Percentiles rank a stretch among this genome's conserved stretches.
phyloP scores from a whole-genome alignment of 2,329 filamentous ascomycete species.

The Pseudocercospora fijiensis region DNA sequence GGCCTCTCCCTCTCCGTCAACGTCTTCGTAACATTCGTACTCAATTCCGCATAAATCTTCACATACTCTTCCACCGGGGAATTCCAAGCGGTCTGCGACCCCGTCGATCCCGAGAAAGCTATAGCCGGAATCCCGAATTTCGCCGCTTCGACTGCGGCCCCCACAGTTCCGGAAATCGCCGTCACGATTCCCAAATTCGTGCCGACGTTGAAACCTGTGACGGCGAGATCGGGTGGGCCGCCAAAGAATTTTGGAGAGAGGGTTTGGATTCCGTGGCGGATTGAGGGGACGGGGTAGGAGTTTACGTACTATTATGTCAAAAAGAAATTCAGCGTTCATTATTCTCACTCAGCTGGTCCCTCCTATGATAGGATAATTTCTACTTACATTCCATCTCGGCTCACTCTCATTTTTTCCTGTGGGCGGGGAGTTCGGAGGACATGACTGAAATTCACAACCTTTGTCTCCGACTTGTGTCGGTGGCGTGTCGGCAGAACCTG shows the following conservation, averaged over 20 bases:
- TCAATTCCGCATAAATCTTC: slow-evolving; percentile 63
- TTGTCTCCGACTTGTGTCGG: slow-evolving; percentile 21
- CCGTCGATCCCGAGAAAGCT: slow-evolving; percentile 62
- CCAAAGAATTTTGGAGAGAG: slow-evolving; percentile 57
- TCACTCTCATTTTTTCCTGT: slow-evolving; percentile 58
- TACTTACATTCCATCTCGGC: slow-evolving; percentile 53
- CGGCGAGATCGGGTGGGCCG: slow-evolving; percentile 60
- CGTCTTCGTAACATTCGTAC: slow-evolving; percentile 57
- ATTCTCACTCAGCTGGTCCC: too few species aligned
- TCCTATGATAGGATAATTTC: too few species aligned
- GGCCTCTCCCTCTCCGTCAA: slow-evolving; percentile 59
- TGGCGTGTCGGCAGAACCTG: slow-evolving; percentile 39
- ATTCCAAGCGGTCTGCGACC: slow-evolving; percentile 56
- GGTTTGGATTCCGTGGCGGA: slow-evolving; percentile 61
- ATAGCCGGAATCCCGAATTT: slow-evolving; percentile 62
- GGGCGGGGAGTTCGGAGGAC: slow-evolving; percentile 56
- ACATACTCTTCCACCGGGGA: slow-evolving; percentile 52
- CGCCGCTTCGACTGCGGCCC: slow-evolving; percentile 61
- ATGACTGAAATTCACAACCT: slow-evolving; percentile 62
- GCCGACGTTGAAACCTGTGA: slow-evolving; percentile 64
- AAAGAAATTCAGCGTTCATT: too few species aligned
- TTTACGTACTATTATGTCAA: slow-evolving; percentile 73
- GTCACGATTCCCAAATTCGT: slow-evolving; percentile 58
- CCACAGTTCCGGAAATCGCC: slow-evolving; percentile 66
- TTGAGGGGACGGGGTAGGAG: slow-evolving; percentile 64